Evolutionary conservation across 179 eudicot species (phyloP), one percentile per base, ranked within the genome.

Genomic region (Silene coronaria): DNA sequence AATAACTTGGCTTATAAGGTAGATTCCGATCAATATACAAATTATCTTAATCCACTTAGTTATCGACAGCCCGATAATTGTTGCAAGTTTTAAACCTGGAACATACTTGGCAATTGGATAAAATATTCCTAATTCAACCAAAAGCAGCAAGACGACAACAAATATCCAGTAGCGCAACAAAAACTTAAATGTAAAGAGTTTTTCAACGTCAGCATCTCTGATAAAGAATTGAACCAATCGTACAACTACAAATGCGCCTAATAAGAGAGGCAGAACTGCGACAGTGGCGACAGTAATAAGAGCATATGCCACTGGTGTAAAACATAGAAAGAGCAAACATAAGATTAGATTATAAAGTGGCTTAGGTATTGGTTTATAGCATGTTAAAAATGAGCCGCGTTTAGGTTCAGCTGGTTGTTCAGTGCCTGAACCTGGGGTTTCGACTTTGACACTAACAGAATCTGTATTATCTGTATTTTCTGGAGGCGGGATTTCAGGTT

Each of bases 21-120:
- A 72, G 3, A 78, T 53, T 8, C 80, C 60, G n/a, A 27, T 53
- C 6, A 72, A 0, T 24, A 36, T 78, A 68, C 59, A 72, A 0
- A 72, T 38, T 24, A 72, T 32, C 6, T 17, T n/a, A 19, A 78
- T 51, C 76, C 80, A 78, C 9, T n/a, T 19, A 23, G 80, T 65
- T 45, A 78, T n/a, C 0, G 76, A 48, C 17, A 72, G 24, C 3
- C 75, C 61, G 11, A 72, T 19, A 19, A 72, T 1, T 14, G 12
- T 17, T 12, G 63, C 46, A 11, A 9, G 22, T 6, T 72, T 72
- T 2, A 78, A 36, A 13, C 28, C 24, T 17, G 80, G 76, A 23
- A 55, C 45, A 36, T 7, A 78, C 60, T 53, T 72, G 27, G 67
- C 77, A 23, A 78, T 51, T 17, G 73, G 76, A 36, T 19, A 77